Percentiles rank a stretch among this genome's conserved stretches.
Conservation (phyloP, 768 basidiomycete genomes). For the Termitomyces heimii region DNA sequence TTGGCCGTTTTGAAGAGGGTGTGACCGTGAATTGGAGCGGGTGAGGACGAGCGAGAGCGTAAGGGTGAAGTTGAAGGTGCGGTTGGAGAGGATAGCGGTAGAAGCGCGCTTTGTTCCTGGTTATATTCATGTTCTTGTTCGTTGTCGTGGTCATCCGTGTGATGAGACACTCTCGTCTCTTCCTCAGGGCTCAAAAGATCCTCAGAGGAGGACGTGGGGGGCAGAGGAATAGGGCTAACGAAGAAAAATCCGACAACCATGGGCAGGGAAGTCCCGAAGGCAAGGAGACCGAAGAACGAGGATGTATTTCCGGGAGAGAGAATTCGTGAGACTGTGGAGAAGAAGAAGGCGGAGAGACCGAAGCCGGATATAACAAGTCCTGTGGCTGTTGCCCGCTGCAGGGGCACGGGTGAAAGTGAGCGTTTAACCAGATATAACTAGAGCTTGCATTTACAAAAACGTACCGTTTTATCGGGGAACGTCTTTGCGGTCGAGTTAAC, state of each 20-base stretch:
- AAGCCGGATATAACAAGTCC: conserved; percentile 82
- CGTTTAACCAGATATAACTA: background rate
- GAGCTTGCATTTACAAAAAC: conserved; percentile 20
- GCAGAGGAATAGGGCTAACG: conserved; percentile 63
- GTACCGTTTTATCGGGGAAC: conserved; percentile 65
- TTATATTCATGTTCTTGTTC: conserved; percentile 2
- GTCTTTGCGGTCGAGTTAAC: conserved; percentile 82
- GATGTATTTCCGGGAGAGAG: conserved; percentile 76
- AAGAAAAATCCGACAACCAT: conserved; percentile 77
- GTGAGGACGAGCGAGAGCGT: conserved; percentile 1
- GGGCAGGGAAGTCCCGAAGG: conserved; percentile 71
- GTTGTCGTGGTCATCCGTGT: background rate
- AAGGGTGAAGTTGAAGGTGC: too few relatives aligned
- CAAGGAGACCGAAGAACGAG: conserved; percentile 68
- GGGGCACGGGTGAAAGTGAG: background rate
- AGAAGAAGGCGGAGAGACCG: conserved; percentile 88
- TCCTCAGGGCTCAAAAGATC: background rate
- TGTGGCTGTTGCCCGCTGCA: conserved; percentile 70
- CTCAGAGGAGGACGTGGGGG: conserved; percentile 46
- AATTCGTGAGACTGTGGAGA: conserved; percentile 68
- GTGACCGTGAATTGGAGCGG: conserved; percentile 16
- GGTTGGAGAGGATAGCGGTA: background rate
- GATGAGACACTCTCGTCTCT: background rate
- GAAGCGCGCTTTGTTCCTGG: conserved; percentile 2
- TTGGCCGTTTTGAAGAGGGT: conserved; percentile 15